Percentiles rank a stretch among this genome's conserved stretches.
Conservation (phyloP, 1,284 basidiomycete species). For the Coniferiporia sulphurascens region DNA sequence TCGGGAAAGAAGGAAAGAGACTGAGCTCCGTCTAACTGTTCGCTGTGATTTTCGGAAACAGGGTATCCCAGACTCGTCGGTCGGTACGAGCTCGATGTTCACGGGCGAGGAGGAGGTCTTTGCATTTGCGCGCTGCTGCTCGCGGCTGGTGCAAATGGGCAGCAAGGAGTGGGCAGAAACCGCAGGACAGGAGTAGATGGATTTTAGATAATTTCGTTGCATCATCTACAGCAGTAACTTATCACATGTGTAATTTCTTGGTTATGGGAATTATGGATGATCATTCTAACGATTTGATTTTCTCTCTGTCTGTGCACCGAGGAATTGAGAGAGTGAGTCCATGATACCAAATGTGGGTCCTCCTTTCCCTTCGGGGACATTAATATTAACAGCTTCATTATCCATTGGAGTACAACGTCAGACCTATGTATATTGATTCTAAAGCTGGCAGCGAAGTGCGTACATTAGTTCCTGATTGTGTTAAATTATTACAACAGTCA, state of each 20-base stretch:
- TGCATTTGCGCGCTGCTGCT: conserved; percentile 91
- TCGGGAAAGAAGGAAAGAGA: not conserved
- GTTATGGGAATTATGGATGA: not conserved
- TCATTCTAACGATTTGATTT: not conserved
- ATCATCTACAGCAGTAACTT: not conserved
- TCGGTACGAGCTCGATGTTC: conserved; percentile 84
- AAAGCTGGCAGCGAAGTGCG: too few relatives aligned
- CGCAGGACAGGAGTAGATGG: conserved; percentile 29
- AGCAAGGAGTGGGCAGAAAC: conserved; percentile 79
- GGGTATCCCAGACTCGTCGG: conserved; percentile 72
- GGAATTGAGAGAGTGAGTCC: too few relatives aligned
- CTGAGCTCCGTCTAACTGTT: not conserved
- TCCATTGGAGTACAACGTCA: too few relatives aligned
- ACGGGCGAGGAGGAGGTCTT: conserved; percentile 92
- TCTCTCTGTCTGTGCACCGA: too few relatives aligned
- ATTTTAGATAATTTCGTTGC: not conserved
- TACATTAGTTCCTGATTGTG: too few relatives aligned
- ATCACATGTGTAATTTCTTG: not conserved
- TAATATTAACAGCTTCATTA: too few relatives aligned
- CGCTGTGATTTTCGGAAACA: conserved; percentile 27
- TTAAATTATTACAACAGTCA: too few relatives aligned
- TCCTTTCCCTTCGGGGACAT: too few relatives aligned
- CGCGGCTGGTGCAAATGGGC: conserved; percentile 88
- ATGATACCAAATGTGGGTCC: too few relatives aligned
- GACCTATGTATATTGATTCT: too few relatives aligned